Evolutionary conservation across 176 grass and related monocot species (phyloP).

Genomic region (Urochloa ruziziensis): DNA sequence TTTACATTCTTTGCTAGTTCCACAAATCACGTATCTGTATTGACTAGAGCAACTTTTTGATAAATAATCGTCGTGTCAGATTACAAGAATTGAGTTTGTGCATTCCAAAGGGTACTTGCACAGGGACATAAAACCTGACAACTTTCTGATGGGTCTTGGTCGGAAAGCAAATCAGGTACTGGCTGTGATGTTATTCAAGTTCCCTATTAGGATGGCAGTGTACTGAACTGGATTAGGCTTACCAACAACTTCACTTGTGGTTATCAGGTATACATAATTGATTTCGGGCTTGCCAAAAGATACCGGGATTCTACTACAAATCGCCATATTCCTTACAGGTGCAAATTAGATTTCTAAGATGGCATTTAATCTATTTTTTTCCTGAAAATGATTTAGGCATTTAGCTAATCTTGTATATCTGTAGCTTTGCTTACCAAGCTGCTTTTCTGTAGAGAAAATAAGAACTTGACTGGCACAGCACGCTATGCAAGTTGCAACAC

Average conservation of each 20-base stretch:
- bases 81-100: constrained; percentile 84
- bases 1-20: neutral
- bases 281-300: constrained; percentile 99
- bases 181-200: neutral
- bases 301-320: constrained; percentile 84
- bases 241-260: constrained; percentile 28
- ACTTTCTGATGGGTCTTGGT: constrained; percentile 98
- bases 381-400: neutral
- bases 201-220: neutral
- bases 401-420: neutral
- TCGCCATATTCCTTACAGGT: constrained; percentile 95
- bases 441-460: constrained; percentile 75
- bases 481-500: too few relatives aligned
- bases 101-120: constrained; percentile 98
- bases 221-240: neutral
- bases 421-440: constrained; percentile 3
- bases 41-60: neutral
- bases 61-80: constrained; percentile 44
- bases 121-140: constrained; percentile 94
- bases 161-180: constrained; percentile 86
- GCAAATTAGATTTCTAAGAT: constrained; percentile 13
- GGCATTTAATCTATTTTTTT: neutral
- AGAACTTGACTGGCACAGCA: constrained; percentile 96
- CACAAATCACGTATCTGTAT: neutral
- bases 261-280: too few relatives aligned